Evolutionary conservation across 768 basidiomycete species (phyloP).

Genomic region (Cystofilobasidium bisporidii): DNA sequence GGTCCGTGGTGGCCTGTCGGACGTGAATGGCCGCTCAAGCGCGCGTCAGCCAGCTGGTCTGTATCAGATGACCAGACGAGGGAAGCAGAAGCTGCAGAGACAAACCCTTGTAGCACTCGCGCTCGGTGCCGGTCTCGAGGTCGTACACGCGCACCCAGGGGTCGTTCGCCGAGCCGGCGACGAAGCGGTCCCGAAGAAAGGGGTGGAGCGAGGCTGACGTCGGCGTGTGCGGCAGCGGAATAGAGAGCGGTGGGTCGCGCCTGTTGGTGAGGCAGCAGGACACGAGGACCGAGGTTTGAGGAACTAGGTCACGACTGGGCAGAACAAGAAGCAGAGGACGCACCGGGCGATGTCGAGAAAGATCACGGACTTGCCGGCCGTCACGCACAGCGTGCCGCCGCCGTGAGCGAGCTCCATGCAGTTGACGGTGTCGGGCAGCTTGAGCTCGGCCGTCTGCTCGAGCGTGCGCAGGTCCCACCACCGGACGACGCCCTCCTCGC

Average conservation of each 20-base stretch:
- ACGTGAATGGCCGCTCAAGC: background rate
- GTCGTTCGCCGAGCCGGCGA: conserved; percentile 78
- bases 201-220: conserved; percentile 96
- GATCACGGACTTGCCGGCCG: conserved; percentile 81
- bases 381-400: conserved; percentile 75
- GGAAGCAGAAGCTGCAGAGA: background rate
- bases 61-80: background rate
- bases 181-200: conserved; percentile 73
- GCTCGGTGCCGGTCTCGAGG: conserved; percentile 70
- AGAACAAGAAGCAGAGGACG: conserved; percentile 1
- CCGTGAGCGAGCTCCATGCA: conserved; percentile 81
- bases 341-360: conserved; percentile 57
- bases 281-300: background rate
- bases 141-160: conserved; percentile 96
- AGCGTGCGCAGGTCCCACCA: conserved; percentile 94
- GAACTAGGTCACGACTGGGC: background rate
- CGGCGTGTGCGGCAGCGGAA: conserved; percentile 72
- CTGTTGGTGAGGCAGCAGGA: conserved; percentile 35
- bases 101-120: conserved; percentile 41
- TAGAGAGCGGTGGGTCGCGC: conserved; percentile 57
- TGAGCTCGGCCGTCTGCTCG: conserved; percentile 57
- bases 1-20: conserved; percentile 96
- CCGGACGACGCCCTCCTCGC: conserved; percentile 87
- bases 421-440: conserved; percentile 69
- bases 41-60: too few relatives aligned